Evolutionary conservation across 208 protist genomes (phyloP), one percentile per base, ranked within the genome.

Genomic region (Trypanosoma mega): DNA sequence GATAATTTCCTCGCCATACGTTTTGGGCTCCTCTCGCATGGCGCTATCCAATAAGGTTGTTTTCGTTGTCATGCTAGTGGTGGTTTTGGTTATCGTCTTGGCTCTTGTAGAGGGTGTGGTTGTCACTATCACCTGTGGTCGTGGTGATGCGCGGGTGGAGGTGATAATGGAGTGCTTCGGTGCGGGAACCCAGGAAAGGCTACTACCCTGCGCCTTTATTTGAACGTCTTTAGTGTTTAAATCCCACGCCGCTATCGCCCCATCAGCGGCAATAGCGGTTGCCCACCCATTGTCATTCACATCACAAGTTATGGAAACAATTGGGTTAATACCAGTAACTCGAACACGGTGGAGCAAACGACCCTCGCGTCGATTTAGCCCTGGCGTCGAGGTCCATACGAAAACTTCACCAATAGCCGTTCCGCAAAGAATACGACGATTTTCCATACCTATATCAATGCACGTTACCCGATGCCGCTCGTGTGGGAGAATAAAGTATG

Each of bases 341-440:
- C 55, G 66, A 44, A 92, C 43, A 27, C 75, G 74, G 41, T 70
- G 66, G 21, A 93, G 63, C 27, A 93, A 61, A 16, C 66, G 73
- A 6, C 87, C 87, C 34, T 81, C 73, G 9, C 79, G 66, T 3
- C 59, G 70, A 57, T 85, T 79, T 9, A 90, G 23, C 5, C 80
- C 87, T 0, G 87, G 87, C n/a, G 68, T 36, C 1, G 82, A 55
- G 18, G 77, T 63, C 83, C 87, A 93, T 20, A 93, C 78, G 63
- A 83, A 93, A 9, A 90, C 60, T 14, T 76, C 61, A 0, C 87
- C 87, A 3, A 64, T 72, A 16, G 68, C 80, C 3, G 82, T 76
- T 12, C 87, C 87, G 9, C 77, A 78, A 2, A 93, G 37, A 44
- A 93, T 81, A 16, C 76, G 74, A 0, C 65, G 87, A 69, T 90